Evolutionary conservation across 163 green algal genomes (phyloP), one percentile per base, ranked within the genome.

Genomic region (Scenedesmus sp.): DNA sequence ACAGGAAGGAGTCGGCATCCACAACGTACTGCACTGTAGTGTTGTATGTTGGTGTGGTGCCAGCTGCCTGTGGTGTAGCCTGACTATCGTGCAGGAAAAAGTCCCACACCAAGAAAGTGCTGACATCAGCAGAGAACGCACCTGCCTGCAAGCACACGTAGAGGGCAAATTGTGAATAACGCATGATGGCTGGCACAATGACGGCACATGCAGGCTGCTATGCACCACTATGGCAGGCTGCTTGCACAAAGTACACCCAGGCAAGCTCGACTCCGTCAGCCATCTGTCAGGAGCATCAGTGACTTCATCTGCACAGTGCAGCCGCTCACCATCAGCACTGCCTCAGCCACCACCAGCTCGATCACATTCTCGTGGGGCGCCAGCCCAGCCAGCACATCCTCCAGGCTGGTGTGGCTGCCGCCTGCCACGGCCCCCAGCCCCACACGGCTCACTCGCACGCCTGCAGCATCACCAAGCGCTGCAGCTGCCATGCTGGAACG

Each of bases 331-430:
- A 90, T 88, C 15, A 96, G 16, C 20, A 83, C 89, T 9, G 94
- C 93, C 44, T 95, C 94, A 9, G 83, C 91, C 84, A 96, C 84
- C 40, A 93, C 87, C 78, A 96, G 86, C 91, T 96, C 94, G 26
- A 96, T 91, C 7, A 95, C 40, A 83, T 95, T 95, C 89, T 96
- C 93, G 20, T 93, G 83, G 43, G 91, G 87, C 2, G 68, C 91
- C 59, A 96, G 89, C 22, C 92, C 94, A n/a, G 61, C 90, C 26
- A 95, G 51, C 88, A 94, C 89, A 37, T 95, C 94, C 12, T 92
- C 90, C 68, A 95, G 61, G 26, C 87, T 93, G 76, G 35, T 40
- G 40, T 86, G 37, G 81, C 42, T 2, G 59, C 42, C 43, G 30
- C 16, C 12, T 12, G 85, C n/a, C 37, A 33, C 30, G 20, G 81